Evolutionary conservation across 176 grass and related monocot genomes (phyloP).

Genomic region (Musa acuminata): DNA sequence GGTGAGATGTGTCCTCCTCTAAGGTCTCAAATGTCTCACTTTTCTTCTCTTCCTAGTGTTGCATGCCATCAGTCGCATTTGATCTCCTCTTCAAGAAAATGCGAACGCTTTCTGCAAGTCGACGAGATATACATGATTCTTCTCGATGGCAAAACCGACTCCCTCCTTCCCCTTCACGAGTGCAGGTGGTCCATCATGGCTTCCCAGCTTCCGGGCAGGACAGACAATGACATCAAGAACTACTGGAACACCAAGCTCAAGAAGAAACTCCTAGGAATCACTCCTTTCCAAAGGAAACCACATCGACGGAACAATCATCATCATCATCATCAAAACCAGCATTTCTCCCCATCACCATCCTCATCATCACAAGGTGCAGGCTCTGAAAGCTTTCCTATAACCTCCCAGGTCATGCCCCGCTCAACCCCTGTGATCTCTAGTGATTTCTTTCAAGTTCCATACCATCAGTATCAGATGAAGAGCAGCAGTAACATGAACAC

Average conservation of each 20-base stretch:
- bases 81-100: too few relatives aligned
- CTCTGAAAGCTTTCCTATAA: not conserved
- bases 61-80: too few relatives aligned
- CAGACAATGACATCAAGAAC: conserved; percentile 96
- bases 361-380: not conserved
- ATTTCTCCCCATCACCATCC: conserved; percentile 24
- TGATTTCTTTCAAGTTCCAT: conserved; percentile 9
- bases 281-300: not conserved
- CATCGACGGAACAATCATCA: not conserved
- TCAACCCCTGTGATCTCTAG: not conserved
- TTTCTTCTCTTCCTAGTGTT: too few relatives aligned
- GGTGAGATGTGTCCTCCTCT: conserved; percentile 24
- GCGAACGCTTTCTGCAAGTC: too few relatives aligned
- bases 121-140: too few relatives aligned
- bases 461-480: conserved; percentile 28
- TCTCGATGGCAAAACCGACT: too few relatives aligned
- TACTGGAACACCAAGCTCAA: conserved; percentile 99
- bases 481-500: conserved; percentile 52
- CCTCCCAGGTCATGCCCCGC: not conserved
- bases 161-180: not conserved
- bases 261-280: conserved; percentile 48
- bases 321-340: not conserved
- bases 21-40: too few relatives aligned
- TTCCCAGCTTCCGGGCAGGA: conserved; percentile 67
- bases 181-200: conserved; percentile 96